Evolutionary conservation across 164 flowering plant genomes (phyloP).

Genomic region (Platanus orientalis): DNA sequence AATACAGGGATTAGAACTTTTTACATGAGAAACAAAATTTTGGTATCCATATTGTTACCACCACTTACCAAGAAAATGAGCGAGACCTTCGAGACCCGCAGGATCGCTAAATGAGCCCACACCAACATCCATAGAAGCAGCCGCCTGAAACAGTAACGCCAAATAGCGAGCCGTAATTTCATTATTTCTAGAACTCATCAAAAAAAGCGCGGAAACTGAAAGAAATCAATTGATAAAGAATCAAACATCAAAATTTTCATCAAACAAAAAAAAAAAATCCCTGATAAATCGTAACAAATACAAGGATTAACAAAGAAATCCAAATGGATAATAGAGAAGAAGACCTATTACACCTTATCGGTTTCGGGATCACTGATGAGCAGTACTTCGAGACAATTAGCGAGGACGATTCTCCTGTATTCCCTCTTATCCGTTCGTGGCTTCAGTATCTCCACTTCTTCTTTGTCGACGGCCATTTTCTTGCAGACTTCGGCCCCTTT

Average conservation of each 20-base stretch:
- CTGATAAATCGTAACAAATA: no score
- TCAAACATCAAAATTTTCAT: neutral
- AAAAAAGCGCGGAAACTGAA: no score
- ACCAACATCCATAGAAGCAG: constrained; percentile 86
- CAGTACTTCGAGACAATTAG: constrained; percentile 71
- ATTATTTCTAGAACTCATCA: neutral
- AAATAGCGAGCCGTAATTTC: neutral
- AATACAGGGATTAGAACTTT: no score
- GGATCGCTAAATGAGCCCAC: constrained; percentile 90
- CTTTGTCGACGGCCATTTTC: constrained; percentile 48
- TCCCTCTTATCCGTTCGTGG: constrained; percentile 80
- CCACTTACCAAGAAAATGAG: constrained; percentile 90
- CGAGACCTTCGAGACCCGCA: constrained; percentile 85
- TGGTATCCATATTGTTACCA: no score
- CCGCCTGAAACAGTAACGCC: constrained; percentile 41
- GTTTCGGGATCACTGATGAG: constrained; percentile 95
- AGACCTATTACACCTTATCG: constrained; percentile 52
- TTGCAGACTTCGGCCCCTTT: no score
- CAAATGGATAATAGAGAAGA: neutral
- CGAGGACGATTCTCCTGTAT: constrained; percentile 69
- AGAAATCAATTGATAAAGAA: neutral
- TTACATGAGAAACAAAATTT: no score
- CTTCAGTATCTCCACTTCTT: constrained; percentile 53
- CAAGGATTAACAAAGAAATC: neutral
- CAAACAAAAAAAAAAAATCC: neutral